A percentile compares a stretch with the other conserved stretches of the same genome.
Conservation (phyloP, 441 rosid genomes). For the Melianthus villosus region DNA sequence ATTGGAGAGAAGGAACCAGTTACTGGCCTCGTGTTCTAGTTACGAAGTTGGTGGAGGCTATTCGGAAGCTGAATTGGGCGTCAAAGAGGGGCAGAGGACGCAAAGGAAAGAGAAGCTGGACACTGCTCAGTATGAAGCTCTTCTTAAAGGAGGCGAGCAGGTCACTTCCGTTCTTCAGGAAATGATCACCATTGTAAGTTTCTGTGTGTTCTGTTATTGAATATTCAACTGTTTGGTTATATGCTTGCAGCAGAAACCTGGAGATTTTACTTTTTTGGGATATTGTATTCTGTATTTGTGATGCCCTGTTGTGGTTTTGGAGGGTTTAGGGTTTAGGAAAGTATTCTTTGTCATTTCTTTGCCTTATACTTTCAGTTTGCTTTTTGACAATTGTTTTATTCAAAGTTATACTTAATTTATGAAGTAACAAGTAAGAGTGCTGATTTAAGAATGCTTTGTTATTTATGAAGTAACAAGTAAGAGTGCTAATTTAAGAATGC, state of each 20-base stretch:
- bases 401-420: too few relatives aligned
- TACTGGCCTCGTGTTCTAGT: slow-evolving; percentile 20
- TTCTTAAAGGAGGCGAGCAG: slow-evolving; percentile 83
- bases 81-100: slow-evolving; percentile 14
- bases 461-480: too few relatives aligned
- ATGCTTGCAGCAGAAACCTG: neutral
- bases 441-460: too few relatives aligned
- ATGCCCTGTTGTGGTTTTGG: too few relatives aligned
- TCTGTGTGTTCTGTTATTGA: neutral
- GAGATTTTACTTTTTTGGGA: too few relatives aligned
- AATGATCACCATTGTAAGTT: slow-evolving; percentile 58
- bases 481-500: too few relatives aligned
- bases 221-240: neutral
- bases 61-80: slow-evolving; percentile 30
- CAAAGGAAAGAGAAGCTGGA: slow-evolving; percentile 29
- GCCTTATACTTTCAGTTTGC: too few relatives aligned
- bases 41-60: slow-evolving; percentile 59
- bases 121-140: slow-evolving; percentile 41
- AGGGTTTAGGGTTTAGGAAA: too few relatives aligned
- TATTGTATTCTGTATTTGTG: too few relatives aligned
- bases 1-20: slow-evolving; percentile 11
- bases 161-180: slow-evolving; percentile 76
- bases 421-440: too few relatives aligned
- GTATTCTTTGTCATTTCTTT: too few relatives aligned
- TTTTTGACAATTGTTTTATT: too few relatives aligned